Base-by-base conservation (phyloP, 2,329 filamentous ascomycete genomes). In the Diaporthe amygdali region DNA sequence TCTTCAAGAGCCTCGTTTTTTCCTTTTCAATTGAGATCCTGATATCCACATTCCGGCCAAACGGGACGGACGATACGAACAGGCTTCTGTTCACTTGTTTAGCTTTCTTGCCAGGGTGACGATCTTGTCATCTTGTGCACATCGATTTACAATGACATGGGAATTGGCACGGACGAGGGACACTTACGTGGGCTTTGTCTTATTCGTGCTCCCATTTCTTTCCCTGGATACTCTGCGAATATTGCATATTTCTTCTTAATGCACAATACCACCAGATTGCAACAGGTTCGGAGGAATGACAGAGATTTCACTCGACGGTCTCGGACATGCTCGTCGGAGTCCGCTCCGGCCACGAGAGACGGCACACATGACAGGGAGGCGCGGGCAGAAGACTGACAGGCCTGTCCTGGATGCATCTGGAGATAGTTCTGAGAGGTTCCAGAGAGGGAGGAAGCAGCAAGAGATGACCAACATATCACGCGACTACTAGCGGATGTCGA, bases 31-130 rank as follows among this genome's bases (percentile, higher is more conserved):
- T 14, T 56, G n/a, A 41, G 39, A 44, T 9, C 22, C 4, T 32
- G 34, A n/a, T 51, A 49, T 46, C n/a, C 54, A 15, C 37, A 20
- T 55, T 61, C 56, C 51, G 66, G 69, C 56, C 63, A 55, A 61
- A 55, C 34, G 30, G 66, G 56, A 59, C 44, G 51, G 47, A 66
- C 32, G 25, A 46, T 25, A 32, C 25, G 17, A 46, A 25, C 20
- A 46, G n/a, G 4, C 25, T 17, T 27, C n/a, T 49, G 1, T 44
- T 32, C 20, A 22, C 12, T 30, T 3, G 12, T 30, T 32, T 61
- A 2, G 15, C n/a, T 56, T 56, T 25, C 20, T 8, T 25, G n/a
- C 3, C 25, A 34, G 9, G 17, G 14, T 32, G 30, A 34, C 51
- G 2, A 20, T 9, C 12, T 27, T 34, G 32, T 41, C 14, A 37